Base-by-base conservation (phyloP, 345 rosid species). In the Hypericum androsaemum region DNA sequence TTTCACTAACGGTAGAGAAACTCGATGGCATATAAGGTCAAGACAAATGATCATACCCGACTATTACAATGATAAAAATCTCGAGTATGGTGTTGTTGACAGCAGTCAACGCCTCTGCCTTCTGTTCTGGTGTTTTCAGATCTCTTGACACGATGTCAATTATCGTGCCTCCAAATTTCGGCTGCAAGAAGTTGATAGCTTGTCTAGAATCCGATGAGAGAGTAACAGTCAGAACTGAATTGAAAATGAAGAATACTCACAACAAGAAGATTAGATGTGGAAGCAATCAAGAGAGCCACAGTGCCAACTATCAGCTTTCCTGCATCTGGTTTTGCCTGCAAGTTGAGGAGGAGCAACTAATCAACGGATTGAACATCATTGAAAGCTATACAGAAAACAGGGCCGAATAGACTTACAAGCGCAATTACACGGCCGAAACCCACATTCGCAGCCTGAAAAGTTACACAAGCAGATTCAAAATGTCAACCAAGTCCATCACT, bases 91-190 rank as follows among this genome's bases (percentile, higher is more conserved):
- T 71, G 57, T 37, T 62, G 65, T 68, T 75, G 71, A 75, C 71
- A 32, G 61, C 74, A 57, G 67, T 64, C 47, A 64, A 39, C 36
- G 76, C 76, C 45, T 68, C 69, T 11, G 64, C 12, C 61, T 75
- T 71, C 69, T 68, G 65, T 54, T 68, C 69, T 9, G 80, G 62
- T 49, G 64, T 64, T 45, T 41, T 59, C 55, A 50, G 56, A 48
- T 71, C 76, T 62, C 62, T 57, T 37, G 80, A 75, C n/a, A 68
- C 80, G 47, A 75, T 75, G 67, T 75, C 80, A 51, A 75, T 71
- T 36, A 75, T 75, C 45, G 39, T 54, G 38, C 80, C 80, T 37
- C 80, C 80, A 62, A 14, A 75, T 47, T 69, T 75, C 10, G 80
- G 80, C 80, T 71, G 74, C 70, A 71, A 39, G 32, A 22, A 22